Base-by-base conservation (phyloP, 2,329 filamentous ascomycete genomes). In the Boeremia lycopersici region DNA sequence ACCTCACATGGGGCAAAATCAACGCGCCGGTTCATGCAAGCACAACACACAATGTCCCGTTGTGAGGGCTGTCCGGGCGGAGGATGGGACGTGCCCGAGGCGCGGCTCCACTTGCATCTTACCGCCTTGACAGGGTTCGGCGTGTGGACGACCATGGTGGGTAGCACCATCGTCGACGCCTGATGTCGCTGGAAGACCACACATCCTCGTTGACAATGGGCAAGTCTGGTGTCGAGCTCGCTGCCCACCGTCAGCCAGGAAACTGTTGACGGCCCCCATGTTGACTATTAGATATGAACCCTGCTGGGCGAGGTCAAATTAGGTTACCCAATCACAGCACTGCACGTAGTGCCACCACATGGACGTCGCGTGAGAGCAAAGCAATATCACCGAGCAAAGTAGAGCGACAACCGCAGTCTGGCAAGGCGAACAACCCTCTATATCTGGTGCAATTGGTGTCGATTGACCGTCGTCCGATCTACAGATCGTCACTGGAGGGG, bases 281-380 rank as follows among this genome's bases (percentile, higher is more conserved):
- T 31, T 40, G 43, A 19, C 41, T 35, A 50, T 42, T 47, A 42
- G 30, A 42, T n/a, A 38, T 3, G n/a, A 36, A 50, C 41, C 52
- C 52, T 50, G 46, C 36, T 13, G n/a, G 19, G 28, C 33, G 30
- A 49, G 15, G 25, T 50, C 31, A 8, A 46, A 4, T 1, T 19
- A 26, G 35, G 41, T 50, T 23, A 39, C 17, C 64, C 64, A 67
- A 67, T 67, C 61, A 64, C 28, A 29, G 53, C 49, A 31, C 39
- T 40, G 60, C 63, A 64, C 64, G 64, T 65, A 64, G 63, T 59
- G 50, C 48, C 30, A 56, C 47, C 47, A 56, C 53, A 46, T 50
- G 40, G 47, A 52, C 55, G 60, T 61, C 64, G 61, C 60, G 57
- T 57, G 57, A 60, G 57, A 30, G 31, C 28, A 41, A 39, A 59